phyloP scores from a whole-genome alignment of 768 basidiomycete genomes.

The Calocera viscosa region DNA sequence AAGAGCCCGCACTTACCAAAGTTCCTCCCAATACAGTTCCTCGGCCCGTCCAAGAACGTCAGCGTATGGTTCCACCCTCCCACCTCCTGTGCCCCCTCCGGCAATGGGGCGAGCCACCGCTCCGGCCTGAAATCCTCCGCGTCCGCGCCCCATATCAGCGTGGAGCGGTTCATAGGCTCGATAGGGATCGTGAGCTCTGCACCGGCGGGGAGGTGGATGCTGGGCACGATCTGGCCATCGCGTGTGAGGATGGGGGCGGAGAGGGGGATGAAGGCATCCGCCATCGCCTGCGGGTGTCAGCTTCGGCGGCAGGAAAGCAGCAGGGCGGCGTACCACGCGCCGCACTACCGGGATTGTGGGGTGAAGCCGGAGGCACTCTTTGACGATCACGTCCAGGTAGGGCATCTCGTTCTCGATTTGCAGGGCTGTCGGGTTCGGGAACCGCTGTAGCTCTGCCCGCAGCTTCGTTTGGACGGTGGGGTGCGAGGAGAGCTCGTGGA shows the following conservation, averaged over 20 bases:
- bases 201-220: slow-evolving; percentile 15
- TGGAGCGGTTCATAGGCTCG: slow-evolving; percentile 21
- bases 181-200: slow-evolving; percentile 22
- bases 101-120: slow-evolving; percentile 22
- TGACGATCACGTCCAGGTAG: neutral
- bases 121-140: slow-evolving; percentile 27
- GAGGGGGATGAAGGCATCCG: neutral
- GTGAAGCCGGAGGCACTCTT: neutral
- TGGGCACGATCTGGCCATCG: neutral
- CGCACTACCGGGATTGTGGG: neutral
- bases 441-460: neutral
- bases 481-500: neutral
- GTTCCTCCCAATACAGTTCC: neutral
- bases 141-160: slow-evolving; percentile 27
- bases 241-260: neutral
- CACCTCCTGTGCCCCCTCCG: neutral
- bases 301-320: neutral
- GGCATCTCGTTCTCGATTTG: neutral
- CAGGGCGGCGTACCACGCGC: neutral
- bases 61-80: neutral
- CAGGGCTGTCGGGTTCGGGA: neutral
- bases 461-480: neutral
- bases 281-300: neutral
- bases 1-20: neutral
- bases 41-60: neutral